Evolutionary conservation across 2,329 filamentous ascomycete genomes (phyloP), one percentile per base, ranked within the genome.

Genomic region (Alternaria longipes): DNA sequence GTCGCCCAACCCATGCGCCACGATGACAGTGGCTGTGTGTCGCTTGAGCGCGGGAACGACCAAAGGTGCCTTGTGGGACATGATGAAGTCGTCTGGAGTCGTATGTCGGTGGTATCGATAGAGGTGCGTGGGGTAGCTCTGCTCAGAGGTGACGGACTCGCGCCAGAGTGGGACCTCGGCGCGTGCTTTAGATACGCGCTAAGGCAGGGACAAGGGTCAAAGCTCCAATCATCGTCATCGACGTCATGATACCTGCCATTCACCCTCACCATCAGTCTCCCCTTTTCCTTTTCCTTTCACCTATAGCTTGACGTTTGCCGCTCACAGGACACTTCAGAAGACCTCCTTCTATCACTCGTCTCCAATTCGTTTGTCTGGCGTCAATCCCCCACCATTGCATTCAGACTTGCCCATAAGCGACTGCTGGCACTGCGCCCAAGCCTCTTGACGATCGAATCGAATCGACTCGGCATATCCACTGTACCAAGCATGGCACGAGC

Each of bases 11-110:
- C 95, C 95, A 79, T 99, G 95, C 54, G 92, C 86, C 80, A 97
- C 93, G 73, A 99, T 98, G 72, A 98, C 91, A 3, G 94, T 97
- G 24, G 93, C 93, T 38, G 95, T 97, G 81, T 98, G 95, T 75
- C 88, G 88, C 76, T 87, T 91, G 34, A 91, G 82, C 41, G 94
- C 92, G 28, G 92, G 92, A 62, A 97, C 89, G 20, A 95, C 85
- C 56, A 95, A 83, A 11, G 83, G 82, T 58, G 83, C 82, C 64
- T 80, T 79, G 30, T 74, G 60, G 65, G 73, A 65, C 75, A 78
- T 78, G 22, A 41, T 72, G 54, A 36, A 41, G 8, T 47, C 36
- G 20, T 56, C 52, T 49, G 16, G 40, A 32, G 58, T 44, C 22
- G 50, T 47, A 45, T 50, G 45, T 55, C 36, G 28, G 28, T 30